Evolutionary conservation across 768 basidiomycete species (phyloP), one percentile per base, ranked within the genome.

Genomic region (Tubosaeta sp.): DNA sequence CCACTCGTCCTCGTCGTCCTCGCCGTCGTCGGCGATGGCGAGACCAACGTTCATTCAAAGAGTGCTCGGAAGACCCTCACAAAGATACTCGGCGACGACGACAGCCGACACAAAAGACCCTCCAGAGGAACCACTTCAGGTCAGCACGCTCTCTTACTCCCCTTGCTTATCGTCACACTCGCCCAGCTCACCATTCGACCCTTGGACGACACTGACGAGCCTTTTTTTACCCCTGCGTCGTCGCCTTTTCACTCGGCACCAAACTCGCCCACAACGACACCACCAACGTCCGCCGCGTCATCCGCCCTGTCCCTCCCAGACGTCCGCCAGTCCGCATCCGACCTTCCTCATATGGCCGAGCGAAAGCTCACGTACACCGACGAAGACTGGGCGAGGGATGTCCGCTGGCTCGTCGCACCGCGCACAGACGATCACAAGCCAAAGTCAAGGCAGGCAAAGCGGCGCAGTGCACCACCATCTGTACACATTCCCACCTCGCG

Each of bases 311-410:
- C 66, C 12, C 47, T 60, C 48, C 56, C 67, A n/a, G 69, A 75
- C 40, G 57, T 70, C 44, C 73, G 73, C 6, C 71, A 64, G 36
- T 63, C 71, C 4, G 54, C 65, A 5, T 62, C 24, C 66, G 71
- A 69, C 64, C 57, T 53, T 1, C 58, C 55, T 1, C 51, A 44
- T 27, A 21, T 60, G 54, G 32, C 51, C 45, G 19, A 65, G 42
- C 57, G 64, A 50, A 65, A 70, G 32, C 55, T 64, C 47, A 69
- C 71, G 16, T 74, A 75, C 61, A 76, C 76, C 4, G 77, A 81
- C 59, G 75, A 81, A 46, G 79, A 84, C 56, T 87, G 84, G 86
- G 77, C 81, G 12, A 79, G 76, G 54, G 85, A 87, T 44, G 78
- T 85, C 16, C 76, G 82, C 30, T 86, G 81, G 82, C 78, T 88